Conservation (phyloP, 202 grass and related monocot genomes). For the Digitaria exilis region DNA sequence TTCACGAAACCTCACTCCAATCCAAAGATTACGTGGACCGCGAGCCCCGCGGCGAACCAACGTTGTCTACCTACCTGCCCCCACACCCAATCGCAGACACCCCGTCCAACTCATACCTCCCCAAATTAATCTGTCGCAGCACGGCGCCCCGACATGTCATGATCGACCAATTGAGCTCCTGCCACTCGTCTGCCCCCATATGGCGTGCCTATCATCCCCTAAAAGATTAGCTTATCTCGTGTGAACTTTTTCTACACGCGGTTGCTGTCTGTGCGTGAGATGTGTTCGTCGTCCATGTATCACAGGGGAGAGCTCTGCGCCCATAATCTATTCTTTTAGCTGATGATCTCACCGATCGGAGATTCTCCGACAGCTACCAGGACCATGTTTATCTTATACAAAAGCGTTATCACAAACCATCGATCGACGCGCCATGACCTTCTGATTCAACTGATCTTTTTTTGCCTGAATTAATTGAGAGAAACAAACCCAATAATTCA, state of each 20-base stretch:
- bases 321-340: neutral
- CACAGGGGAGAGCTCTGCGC: neutral
- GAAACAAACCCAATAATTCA: slow-evolving; percentile 13
- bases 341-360: neutral
- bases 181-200: slow-evolving; percentile 9
- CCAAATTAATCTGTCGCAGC: neutral
- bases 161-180: neutral
- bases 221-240: slow-evolving; percentile 7
- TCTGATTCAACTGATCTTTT: slow-evolving; percentile 14
- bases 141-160: neutral
- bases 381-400: slow-evolving; percentile 26
- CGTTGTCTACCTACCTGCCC: slow-evolving; percentile 19
- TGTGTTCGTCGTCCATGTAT: neutral
- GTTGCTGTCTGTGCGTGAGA: neutral
- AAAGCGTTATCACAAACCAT: slow-evolving; percentile 5
- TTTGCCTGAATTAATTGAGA: neutral
- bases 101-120: slow-evolving; percentile 9
- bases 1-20: slow-evolving; percentile 42
- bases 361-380: slow-evolving; percentile 12
- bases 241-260: slow-evolving; percentile 13
- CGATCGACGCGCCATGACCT: neutral
- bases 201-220: slow-evolving; percentile 14
- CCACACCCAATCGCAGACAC: slow-evolving; percentile 25
- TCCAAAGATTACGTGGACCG: slow-evolving; percentile 7
- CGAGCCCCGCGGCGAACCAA: slow-evolving; percentile 46